These are phyloP conservation scores for Rhipidocladum racemiflorum DNA, from an alignment of 176 grass and related monocot species.

Conservation along the genomic window DNA sequence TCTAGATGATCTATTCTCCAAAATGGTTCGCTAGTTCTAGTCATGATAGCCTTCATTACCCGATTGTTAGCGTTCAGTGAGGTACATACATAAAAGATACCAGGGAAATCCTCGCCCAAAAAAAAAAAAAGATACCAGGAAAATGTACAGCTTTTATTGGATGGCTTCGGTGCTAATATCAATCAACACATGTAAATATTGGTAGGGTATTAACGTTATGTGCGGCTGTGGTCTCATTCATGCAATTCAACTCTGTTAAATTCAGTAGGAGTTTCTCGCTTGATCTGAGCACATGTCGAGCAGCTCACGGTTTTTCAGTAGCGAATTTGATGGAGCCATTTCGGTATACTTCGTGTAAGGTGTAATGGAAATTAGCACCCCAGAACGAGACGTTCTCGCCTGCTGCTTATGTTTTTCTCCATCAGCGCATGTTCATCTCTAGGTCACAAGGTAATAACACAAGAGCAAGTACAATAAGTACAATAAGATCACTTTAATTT, in stretches of 20 bases:
- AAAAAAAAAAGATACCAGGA: background rate
- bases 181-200: slow-evolving; percentile 31
- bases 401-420: background rate
- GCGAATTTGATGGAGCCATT: background rate
- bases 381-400: too few relatives aligned
- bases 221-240: background rate
- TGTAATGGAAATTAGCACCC: too few relatives aligned
- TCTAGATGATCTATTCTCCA: slow-evolving; percentile 62
- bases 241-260: background rate
- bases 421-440: too few relatives aligned
- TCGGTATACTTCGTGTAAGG: background rate
- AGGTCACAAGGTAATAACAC: too few relatives aligned
- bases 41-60: background rate
- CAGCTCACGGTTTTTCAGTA: background rate
- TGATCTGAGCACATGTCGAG: background rate
- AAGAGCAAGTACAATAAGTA: too few relatives aligned
- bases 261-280: background rate
- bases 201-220: background rate
- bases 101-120: slow-evolving; percentile 6
- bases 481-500: too few relatives aligned
- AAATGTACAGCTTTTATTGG: slow-evolving; percentile 31
- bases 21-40: slow-evolving; percentile 34
- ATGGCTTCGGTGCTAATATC: slow-evolving; percentile 11
- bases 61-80: background rate
- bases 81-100: slow-evolving; percentile 36